Evolutionary conservation across 1,139 yeast species (phyloP).

Genomic region (Blastobotrys elegans): DNA sequence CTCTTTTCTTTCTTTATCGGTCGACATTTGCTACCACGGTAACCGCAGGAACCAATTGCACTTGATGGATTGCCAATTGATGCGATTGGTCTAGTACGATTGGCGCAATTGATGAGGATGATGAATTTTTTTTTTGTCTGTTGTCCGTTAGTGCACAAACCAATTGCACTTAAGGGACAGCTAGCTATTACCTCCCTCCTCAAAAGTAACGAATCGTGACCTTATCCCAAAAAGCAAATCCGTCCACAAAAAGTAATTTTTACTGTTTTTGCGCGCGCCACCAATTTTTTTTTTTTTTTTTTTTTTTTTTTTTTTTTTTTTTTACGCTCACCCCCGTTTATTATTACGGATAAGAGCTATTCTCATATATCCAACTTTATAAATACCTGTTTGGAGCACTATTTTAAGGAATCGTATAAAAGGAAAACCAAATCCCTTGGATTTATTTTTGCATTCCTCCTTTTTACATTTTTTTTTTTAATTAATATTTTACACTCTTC

Average conservation of each 20-base stretch:
- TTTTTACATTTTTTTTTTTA: not conserved
- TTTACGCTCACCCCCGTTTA: not conserved
- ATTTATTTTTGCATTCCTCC: not conserved
- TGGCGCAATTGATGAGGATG: too few species aligned
- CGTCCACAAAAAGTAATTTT: not conserved
- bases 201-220: not conserved
- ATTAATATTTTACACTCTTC: not conserved
- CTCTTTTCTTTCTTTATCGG: not conserved
- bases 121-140: too few species aligned
- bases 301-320: too few species aligned
- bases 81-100: too few species aligned
- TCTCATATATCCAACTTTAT: not conserved
- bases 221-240: not conserved
- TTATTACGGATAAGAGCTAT: not conserved
- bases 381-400: not conserved
- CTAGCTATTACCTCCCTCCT: too few species aligned
- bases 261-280: not conserved
- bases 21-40: too few species aligned
- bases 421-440: not conserved
- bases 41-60: too few species aligned
- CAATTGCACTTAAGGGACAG: too few species aligned
- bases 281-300: not conserved
- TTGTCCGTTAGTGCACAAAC: too few species aligned
- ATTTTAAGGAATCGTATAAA: not conserved
- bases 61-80: too few species aligned